A percentile compares a stretch with the other conserved stretches of the same genome.
These are phyloP conservation scores for Aureobasidium vineae DNA, from an alignment of 2,329 filamentous ascomycete genomes.

Conservation along the genomic window DNA sequence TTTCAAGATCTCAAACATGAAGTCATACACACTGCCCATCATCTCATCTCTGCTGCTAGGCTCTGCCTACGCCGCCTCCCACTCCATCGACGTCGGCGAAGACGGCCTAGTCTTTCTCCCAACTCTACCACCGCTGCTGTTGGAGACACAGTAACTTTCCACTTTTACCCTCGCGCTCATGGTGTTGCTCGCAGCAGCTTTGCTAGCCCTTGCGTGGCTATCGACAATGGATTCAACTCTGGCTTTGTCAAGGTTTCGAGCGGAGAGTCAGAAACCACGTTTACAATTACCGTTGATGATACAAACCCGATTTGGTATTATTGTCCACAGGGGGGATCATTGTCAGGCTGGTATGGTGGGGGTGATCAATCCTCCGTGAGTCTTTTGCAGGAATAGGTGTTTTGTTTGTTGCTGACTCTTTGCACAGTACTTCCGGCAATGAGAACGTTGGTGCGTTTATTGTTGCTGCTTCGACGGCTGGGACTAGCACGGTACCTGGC, in stretches of 20 bases:
- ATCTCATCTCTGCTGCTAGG: neutral
- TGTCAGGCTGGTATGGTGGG: constrained; percentile 28
- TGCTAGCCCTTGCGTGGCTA: constrained; percentile 17
- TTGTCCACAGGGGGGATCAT: constrained; percentile 23
- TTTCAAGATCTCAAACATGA: no score
- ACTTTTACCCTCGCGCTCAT: constrained; percentile 26
- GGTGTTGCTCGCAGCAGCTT: constrained; percentile 26
- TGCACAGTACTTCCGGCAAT: neutral
- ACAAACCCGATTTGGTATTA: constrained; percentile 27
- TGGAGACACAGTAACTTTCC: constrained; percentile 22
- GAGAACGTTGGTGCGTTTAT: neutral
- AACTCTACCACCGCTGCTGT: constrained; percentile 23
- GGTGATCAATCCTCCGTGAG: constrained; percentile 28
- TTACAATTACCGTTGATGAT: constrained; percentile 22
- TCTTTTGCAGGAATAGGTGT: neutral
- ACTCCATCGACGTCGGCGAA: constrained; percentile 23
- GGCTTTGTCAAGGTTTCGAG: constrained; percentile 21
- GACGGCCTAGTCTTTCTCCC: constrained; percentile 20
- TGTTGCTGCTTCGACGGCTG: neutral
- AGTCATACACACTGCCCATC: neutral
- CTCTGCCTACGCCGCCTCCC: neutral
- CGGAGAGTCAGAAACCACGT: constrained; percentile 7
- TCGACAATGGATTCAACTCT: constrained; percentile 24
- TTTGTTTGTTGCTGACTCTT: neutral
- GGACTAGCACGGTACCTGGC: neutral